Evolutionary conservation across 306 rosid species (phyloP).

Genomic region (Parietaria judaica): DNA sequence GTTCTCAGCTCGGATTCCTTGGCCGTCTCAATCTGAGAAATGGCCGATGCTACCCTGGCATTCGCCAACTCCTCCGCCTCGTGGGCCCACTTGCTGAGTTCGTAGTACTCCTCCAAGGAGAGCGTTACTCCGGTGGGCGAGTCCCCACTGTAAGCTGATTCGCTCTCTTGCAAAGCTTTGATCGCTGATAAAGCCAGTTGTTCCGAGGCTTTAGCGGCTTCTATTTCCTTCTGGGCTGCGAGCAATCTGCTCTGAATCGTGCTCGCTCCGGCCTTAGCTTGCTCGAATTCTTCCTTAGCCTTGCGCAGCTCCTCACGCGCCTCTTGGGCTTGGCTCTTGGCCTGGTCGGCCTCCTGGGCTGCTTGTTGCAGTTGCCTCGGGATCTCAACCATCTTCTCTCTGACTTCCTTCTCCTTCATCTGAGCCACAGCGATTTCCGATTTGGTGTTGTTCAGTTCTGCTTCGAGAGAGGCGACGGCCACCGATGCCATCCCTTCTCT

Average conservation of each 20-base stretch:
- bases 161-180: constrained; percentile 92
- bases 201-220: constrained; percentile 94
- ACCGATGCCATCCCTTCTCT: constrained; percentile 98
- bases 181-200: constrained; percentile 81
- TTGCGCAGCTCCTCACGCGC: constrained; percentile 68
- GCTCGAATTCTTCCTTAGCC: constrained; percentile 75
- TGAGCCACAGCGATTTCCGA: constrained; percentile 82
- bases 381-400: constrained; percentile 61
- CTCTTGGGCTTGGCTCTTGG: constrained; percentile 60
- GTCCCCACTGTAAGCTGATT: constrained; percentile 46
- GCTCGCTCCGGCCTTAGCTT: constrained; percentile 89
- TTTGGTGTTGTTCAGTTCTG: constrained; percentile 72
- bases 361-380: constrained; percentile 75
- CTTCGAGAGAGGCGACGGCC: constrained; percentile 84
- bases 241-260: constrained; percentile 78
- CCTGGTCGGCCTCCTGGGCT: constrained; percentile 78
- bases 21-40: constrained; percentile 64
- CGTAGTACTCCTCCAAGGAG: constrained; percentile 84
- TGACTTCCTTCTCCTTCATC: constrained; percentile 90
- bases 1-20: constrained; percentile 73
- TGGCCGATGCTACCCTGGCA: constrained; percentile 62
- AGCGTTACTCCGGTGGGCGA: constrained; percentile 64
- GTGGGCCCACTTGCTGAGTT: constrained; percentile 86
- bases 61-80: constrained; percentile 93
- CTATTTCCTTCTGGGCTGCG: constrained; percentile 90